A percentile compares a stretch with the other conserved stretches of the same genome.
phyloP scores from a whole-genome alignment of 1,284 basidiomycete genomes.

The Moniliophthora roreri region DNA sequence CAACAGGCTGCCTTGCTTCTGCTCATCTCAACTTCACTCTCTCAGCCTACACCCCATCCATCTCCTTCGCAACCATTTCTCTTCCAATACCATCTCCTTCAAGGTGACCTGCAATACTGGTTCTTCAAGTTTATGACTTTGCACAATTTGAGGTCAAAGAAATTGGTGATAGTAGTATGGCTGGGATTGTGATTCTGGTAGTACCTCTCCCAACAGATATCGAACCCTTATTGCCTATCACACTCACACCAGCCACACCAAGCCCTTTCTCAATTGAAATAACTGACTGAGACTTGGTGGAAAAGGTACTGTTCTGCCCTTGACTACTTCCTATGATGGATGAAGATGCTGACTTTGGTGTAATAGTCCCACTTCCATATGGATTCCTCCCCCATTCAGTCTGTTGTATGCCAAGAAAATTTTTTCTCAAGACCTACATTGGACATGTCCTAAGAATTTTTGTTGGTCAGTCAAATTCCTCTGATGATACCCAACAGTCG shows the following conservation, averaged over 20 bases:
- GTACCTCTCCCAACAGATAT: conserved; percentile 66
- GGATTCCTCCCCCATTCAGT: neutral
- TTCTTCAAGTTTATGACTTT: too few species aligned
- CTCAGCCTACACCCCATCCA: too few species aligned
- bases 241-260: conserved; percentile 20
- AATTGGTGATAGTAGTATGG: too few species aligned
- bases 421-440: conserved; percentile 66
- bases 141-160: too few species aligned
- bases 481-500: too few species aligned
- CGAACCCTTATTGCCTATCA: conserved; percentile 47
- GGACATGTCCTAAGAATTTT: conserved; percentile 65
- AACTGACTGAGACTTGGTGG: conserved; percentile 50
- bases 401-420: neutral
- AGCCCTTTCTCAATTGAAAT: conserved; percentile 56
- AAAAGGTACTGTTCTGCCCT: neutral
- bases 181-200: too few species aligned
- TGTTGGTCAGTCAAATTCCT: conserved; percentile 4
- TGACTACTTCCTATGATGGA: neutral
- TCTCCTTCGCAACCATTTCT: too few species aligned
- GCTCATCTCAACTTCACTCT: too few species aligned
- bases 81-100: too few species aligned
- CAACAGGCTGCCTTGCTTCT: too few species aligned
- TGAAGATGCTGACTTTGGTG: neutral
- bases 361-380: too few species aligned
- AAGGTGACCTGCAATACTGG: too few species aligned